Percentiles rank a stretch among this genome's conserved stretches.
These are phyloP conservation scores for Escallonia herrerae DNA, from an alignment of 129 eudicot species.

Conservation along the genomic window DNA sequence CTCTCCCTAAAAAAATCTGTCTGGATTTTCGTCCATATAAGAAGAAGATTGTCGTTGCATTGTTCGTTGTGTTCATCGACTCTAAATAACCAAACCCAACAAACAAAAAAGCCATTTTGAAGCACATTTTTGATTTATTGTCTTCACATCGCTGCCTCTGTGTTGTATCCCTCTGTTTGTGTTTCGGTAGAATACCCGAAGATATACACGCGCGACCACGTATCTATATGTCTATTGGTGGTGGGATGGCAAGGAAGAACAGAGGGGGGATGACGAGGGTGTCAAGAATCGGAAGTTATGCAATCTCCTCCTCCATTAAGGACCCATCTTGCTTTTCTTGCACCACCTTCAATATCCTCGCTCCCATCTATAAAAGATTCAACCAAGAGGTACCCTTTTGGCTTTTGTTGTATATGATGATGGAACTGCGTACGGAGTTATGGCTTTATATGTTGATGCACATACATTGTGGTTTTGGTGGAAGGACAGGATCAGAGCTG, in stretches of 20 bases:
- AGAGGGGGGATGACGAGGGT: slow-evolving; percentile 16
- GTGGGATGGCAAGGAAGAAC: slow-evolving; percentile 46
- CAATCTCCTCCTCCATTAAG: slow-evolving; percentile 41
- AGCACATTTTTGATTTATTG: too few relatives aligned
- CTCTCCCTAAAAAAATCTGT: not conserved
- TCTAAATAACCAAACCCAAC: not conserved
- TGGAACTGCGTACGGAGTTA: too few relatives aligned
- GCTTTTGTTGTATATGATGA: not conserved
- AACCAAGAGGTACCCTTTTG: slow-evolving; percentile 37
- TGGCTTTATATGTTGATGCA: not conserved
- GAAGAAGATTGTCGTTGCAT: not conserved
- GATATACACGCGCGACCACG: not conserved
- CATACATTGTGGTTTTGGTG: not conserved
- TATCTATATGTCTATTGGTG: not conserved
- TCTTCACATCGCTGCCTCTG: too few relatives aligned
- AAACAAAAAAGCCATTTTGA: too few relatives aligned
- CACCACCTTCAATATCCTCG: slow-evolving; percentile 81
- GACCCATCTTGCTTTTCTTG: slow-evolving; percentile 70
- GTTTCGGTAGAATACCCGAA: too few relatives aligned
- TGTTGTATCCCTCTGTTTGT: too few relatives aligned
- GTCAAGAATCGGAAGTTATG: slow-evolving; percentile 49
- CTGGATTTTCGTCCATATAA: not conserved
- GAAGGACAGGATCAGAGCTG: slow-evolving; percentile 46
- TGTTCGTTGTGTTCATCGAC: not conserved
- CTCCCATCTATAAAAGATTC: slow-evolving; percentile 79